Percentiles rank a stretch among this genome's conserved stretches.
These are phyloP conservation scores for Mucor sp. DNA, from an alignment of 371 early-diverging fungal species.

Conservation along the genomic window DNA sequence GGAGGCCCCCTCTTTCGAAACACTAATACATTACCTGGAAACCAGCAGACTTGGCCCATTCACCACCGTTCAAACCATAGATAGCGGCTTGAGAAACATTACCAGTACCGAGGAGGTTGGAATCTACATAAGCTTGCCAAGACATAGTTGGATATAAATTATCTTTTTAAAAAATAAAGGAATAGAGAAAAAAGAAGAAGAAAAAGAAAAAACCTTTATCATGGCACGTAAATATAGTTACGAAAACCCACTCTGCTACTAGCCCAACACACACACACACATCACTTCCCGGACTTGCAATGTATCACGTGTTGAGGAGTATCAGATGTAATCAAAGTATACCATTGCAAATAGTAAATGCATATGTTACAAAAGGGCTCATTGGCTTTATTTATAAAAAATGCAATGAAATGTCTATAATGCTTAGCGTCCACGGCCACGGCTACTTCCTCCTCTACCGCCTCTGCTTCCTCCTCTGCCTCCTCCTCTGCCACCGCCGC, in stretches of 20 bases:
- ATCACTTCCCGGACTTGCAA: not conserved
- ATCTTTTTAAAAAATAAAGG: not conserved
- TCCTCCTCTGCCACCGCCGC: conserved; percentile 2
- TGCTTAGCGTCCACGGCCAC: not conserved
- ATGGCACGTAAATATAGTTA: not conserved
- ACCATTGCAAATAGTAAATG: too few species aligned
- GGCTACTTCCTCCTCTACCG: conserved; percentile 2
- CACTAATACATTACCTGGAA: conserved; percentile 57
- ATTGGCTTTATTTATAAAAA: not conserved
- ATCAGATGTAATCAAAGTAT: too few species aligned
- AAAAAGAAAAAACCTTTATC: not conserved
- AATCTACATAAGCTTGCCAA: conserved; percentile 90
- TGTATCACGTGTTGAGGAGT: not conserved
- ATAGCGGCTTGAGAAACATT: conserved; percentile 78
- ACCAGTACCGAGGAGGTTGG: conserved; percentile 78
- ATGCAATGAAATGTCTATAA: not conserved
- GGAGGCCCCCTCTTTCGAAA: not conserved
- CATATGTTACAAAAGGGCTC: not conserved
- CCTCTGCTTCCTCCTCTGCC: not conserved
- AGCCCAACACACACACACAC: not conserved
- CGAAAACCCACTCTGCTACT: not conserved
- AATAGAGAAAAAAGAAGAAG: conserved; percentile 6
- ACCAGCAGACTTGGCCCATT: conserved; percentile 79
- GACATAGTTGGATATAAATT: conserved; percentile 56
- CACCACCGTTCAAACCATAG: conserved; percentile 68